A percentile compares a stretch with the other conserved stretches of the same genome.
Conservation (phyloP, 495 filamentous ascomycete genomes). For the Cairneyella variabilis region DNA sequence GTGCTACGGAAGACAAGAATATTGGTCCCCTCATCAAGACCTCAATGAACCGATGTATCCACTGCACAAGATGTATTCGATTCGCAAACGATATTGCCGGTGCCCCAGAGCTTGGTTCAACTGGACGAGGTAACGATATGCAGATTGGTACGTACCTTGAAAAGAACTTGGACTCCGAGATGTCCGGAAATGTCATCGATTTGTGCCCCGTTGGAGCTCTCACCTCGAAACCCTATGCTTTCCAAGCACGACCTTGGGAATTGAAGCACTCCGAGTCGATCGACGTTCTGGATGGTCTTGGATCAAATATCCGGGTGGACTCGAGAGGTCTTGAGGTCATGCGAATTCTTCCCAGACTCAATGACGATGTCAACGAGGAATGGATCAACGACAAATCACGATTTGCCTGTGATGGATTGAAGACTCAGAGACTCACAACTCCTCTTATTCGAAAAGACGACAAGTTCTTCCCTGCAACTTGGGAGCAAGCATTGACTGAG, state of each 20-base stretch:
- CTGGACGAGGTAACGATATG: slow-evolving; percentile 91
- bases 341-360: slow-evolving; percentile 86
- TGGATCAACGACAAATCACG: slow-evolving; percentile 99
- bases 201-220: slow-evolving; percentile 96
- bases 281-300: slow-evolving; percentile 87
- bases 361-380: slow-evolving; percentile 98
- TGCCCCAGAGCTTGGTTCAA: slow-evolving; percentile 89
- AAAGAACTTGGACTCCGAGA: slow-evolving; percentile 81
- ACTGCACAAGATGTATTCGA: slow-evolving; percentile 95
- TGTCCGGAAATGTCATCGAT: slow-evolving; percentile 97
- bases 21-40: slow-evolving; percentile 98
- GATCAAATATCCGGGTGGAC: slow-evolving; percentile 92
- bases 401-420: slow-evolving; percentile 96
- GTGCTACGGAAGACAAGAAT: slow-evolving; percentile 98
- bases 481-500: slow-evolving; percentile 90
- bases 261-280: slow-evolving; percentile 89
- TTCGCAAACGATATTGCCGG: slow-evolving; percentile 98
- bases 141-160: slow-evolving; percentile 98
- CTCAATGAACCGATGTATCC: slow-evolving; percentile 99
- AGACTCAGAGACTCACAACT: slow-evolving; percentile 89
- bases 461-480: slow-evolving; percentile 84
- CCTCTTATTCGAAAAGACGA: slow-evolving; percentile 84
- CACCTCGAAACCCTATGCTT: slow-evolving; percentile 95
- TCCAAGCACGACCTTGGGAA: slow-evolving; percentile 96
- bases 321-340: slow-evolving; percentile 93